These are phyloP conservation scores for Diaporthe australafricana DNA, from an alignment of 2,329 filamentous ascomycete genomes.

Conservation along the genomic window DNA sequence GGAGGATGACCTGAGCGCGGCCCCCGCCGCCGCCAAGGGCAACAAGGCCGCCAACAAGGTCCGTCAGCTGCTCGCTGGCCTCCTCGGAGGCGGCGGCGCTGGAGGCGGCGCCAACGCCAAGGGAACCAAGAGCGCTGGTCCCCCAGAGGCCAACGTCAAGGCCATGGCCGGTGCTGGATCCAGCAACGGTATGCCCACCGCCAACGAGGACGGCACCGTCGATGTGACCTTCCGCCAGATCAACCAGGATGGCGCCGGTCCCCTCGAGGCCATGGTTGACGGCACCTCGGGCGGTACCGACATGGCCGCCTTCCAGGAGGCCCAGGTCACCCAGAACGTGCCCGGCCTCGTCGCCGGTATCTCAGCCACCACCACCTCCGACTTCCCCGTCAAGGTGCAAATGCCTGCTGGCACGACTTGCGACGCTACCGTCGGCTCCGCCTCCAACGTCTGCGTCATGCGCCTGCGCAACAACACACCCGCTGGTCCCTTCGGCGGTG, in stretches of 20 bases:
- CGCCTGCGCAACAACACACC: conserved; percentile 64
- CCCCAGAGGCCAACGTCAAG: conserved; percentile 58
- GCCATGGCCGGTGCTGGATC: conserved; percentile 61
- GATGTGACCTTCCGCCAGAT: conserved; percentile 69
- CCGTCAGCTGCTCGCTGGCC: conserved; percentile 42
- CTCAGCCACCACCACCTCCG: conserved; percentile 61
- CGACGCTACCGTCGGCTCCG: conserved; percentile 61
- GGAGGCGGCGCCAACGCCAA: conserved; percentile 45
- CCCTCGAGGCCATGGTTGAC: conserved; percentile 64
- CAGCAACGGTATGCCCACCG: conserved; percentile 63
- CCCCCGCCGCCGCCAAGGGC: conserved; percentile 24
- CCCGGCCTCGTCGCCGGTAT: conserved; percentile 63
- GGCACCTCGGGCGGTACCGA: conserved; percentile 65
- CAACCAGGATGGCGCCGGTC: conserved; percentile 70
- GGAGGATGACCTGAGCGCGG: conserved; percentile 46
- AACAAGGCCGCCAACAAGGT: conserved; percentile 38
- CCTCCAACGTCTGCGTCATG: conserved; percentile 64
- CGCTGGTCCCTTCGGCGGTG: conserved; percentile 67
- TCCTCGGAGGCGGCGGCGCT: conserved; percentile 39
- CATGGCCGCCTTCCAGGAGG: conserved; percentile 61
- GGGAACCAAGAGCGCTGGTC: conserved; percentile 54
- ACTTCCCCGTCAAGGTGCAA: conserved; percentile 67
- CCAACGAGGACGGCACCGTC: conserved; percentile 62
- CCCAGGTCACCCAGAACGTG: conserved; percentile 64
- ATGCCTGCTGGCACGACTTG: conserved; percentile 69